Base-by-base conservation (phyloP, 129 eudicot species). In the Tagetes patula region DNA sequence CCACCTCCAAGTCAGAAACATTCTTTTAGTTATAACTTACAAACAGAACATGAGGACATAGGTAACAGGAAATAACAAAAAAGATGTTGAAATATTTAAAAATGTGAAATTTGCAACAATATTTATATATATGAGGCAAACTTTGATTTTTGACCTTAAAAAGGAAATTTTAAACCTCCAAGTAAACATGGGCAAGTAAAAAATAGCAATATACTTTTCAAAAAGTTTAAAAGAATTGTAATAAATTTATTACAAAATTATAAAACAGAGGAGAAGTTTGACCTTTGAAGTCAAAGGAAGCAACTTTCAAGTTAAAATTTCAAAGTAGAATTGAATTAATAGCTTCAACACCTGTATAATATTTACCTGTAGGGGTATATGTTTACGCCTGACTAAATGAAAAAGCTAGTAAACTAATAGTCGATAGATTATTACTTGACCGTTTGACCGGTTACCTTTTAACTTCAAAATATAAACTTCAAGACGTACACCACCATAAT, bases 141-240 rank as follows among this genome's bases (percentile, higher is more conserved):
- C 39, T 67, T 67, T 36, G 63, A 37, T 27, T 50, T 50, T 69
- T 6, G 20, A 69, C 13, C 61, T 69, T 4, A 61, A 61, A 32
- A 40, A 13, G 36, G 38, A 31, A 56, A 37, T 42, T 34, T 60
- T 33, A 60, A n/a, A 50, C 39, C 39, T 52, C 7, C 10, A 48
- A 34, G 66, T 32, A 68, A 50, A 33, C 37, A 56, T 48, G 73
- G 43, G 27, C 37, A 67, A 32, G 72, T 47, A 68, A 54, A 54
- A 52, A 48, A 3, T 49, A 12, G 11, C 13, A 32, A 8, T 34
- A 12, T 47, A 3, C 7, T 4, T 49, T n/a, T 12, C 6, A 12
- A 49, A 3, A 36, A 7, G 13, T 36, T 9, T 27, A 45, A 31
- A 50, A 50, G 56, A 20, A 20, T 3, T 1, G 36, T 55, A 30